These are phyloP conservation scores for Hypoxylon rubiginosum DNA, from an alignment of 2,329 filamentous ascomycete genomes.

Conservation along the genomic window DNA sequence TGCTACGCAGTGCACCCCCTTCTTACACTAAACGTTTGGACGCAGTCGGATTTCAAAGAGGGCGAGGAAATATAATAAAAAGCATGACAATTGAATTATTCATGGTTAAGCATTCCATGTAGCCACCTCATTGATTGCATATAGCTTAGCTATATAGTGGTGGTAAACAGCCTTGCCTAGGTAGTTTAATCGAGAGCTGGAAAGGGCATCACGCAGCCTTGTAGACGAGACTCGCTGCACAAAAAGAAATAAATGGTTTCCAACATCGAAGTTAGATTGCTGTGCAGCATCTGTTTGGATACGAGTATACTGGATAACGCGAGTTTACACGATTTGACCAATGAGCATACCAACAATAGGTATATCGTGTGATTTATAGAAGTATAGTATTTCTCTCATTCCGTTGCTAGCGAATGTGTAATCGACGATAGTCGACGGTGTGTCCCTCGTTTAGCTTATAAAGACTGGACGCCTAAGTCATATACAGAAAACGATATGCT, in stretches of 20 bases:
- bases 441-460: neutral
- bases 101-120: neutral
- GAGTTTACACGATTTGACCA: neutral
- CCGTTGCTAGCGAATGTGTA: neutral
- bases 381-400: neutral
- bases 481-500: neutral
- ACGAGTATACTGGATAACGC: neutral
- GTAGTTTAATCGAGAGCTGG: neutral
- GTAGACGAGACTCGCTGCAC: neutral
- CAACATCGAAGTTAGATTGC: too few species aligned
- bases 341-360: neutral
- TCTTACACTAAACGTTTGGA: neutral
- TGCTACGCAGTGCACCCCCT: neutral
- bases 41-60: neutral
- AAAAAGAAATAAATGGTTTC: too few species aligned
- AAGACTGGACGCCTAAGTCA: neutral
- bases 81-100: neutral
- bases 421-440: neutral
- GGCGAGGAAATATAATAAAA: neutral
- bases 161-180: neutral
- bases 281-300: neutral
- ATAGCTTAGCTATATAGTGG: neutral
- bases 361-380: neutral
- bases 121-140: neutral
- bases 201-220: neutral